Percentiles rank a stretch among this genome's conserved stretches.
These are phyloP conservation scores for Dipteronia dyeriana DNA, from an alignment of 345 rosid genomes.

Conservation along the genomic window DNA sequence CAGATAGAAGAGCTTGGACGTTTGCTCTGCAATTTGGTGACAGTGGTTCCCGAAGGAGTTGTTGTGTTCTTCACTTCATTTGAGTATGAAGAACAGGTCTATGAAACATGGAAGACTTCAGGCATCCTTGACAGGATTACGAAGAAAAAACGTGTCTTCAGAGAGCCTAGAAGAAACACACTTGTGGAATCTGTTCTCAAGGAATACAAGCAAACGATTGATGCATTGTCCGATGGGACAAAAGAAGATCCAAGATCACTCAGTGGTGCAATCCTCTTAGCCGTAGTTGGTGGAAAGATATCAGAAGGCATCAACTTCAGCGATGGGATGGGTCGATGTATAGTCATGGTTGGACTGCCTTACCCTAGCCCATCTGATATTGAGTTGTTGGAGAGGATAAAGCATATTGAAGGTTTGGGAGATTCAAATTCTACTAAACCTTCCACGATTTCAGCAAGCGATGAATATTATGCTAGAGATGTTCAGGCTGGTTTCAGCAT, in stretches of 20 bases:
- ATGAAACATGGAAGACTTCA: slow-evolving; percentile 70
- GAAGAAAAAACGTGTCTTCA: slow-evolving; percentile 74
- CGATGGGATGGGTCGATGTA: slow-evolving; percentile 93
- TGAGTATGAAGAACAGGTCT: slow-evolving; percentile 78
- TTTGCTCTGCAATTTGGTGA: slow-evolving; percentile 76
- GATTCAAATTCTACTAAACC: slow-evolving; percentile 39
- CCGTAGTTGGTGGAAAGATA: slow-evolving; percentile 96
- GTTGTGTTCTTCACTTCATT: slow-evolving; percentile 94
- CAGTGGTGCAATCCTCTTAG: slow-evolving; percentile 82
- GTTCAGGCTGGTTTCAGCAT: slow-evolving; percentile 64
- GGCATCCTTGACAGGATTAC: slow-evolving; percentile 76
- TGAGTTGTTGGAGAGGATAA: slow-evolving; percentile 85
- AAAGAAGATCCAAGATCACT: slow-evolving; percentile 33
- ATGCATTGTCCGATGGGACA: slow-evolving; percentile 23
- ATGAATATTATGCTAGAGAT: slow-evolving; percentile 54
- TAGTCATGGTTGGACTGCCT: slow-evolving; percentile 97
- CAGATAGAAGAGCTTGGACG: slow-evolving; percentile 90
- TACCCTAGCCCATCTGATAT: slow-evolving; percentile 84
- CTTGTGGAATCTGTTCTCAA: slow-evolving; percentile 74
- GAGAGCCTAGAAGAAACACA: slow-evolving; percentile 80
- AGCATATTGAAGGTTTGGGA: slow-evolving; percentile 77
- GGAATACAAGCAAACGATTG: slow-evolving; percentile 75
- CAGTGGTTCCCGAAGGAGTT: slow-evolving; percentile 85
- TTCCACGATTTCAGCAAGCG: slow-evolving; percentile 32
- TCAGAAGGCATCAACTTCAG: slow-evolving; percentile 99